phyloP scores from a whole-genome alignment of 2,329 filamentous ascomycete species.

The Aureobasidium sp. region DNA sequence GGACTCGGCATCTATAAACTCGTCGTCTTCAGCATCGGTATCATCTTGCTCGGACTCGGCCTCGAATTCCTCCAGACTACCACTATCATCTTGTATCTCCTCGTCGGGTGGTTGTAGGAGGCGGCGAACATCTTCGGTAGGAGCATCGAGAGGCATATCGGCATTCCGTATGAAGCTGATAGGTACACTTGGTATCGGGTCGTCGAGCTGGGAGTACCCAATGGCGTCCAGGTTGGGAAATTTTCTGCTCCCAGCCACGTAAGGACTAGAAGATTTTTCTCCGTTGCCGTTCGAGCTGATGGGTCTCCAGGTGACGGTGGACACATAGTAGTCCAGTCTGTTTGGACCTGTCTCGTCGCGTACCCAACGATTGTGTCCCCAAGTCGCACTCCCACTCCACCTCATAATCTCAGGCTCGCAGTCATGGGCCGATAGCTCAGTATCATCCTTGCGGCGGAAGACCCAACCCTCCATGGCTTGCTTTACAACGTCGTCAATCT shows the following conservation, averaged over 20 bases:
- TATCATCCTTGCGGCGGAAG: constrained; percentile 27
- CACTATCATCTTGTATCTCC: not conserved
- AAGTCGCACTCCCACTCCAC: constrained; percentile 43
- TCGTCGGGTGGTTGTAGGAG: not conserved
- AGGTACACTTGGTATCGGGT: not conserved
- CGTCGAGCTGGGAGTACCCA: not conserved
- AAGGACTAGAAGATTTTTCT: not conserved
- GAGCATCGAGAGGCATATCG: not conserved
- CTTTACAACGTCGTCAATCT: constrained; percentile 41
- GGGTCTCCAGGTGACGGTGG: constrained; percentile 32
- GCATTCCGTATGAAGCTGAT: not conserved
- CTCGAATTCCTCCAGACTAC: not conserved
- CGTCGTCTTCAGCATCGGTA: not conserved
- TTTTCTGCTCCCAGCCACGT: not conserved
- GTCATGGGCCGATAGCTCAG: constrained; percentile 21
- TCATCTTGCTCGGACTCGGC: not conserved
- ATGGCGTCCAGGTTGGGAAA: not conserved
- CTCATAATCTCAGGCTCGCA: constrained; percentile 22
- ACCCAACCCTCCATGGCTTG: constrained; percentile 32
- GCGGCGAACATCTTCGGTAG: not conserved
- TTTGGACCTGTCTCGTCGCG: constrained; percentile 37
- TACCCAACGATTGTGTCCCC: constrained; percentile 34
- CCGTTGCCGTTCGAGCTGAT: not conserved
- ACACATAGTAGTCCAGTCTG: constrained; percentile 40
- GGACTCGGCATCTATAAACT: not conserved